phyloP scores from a whole-genome alignment of 108 stramenopile species.

The Schizochytrium sp. region DNA sequence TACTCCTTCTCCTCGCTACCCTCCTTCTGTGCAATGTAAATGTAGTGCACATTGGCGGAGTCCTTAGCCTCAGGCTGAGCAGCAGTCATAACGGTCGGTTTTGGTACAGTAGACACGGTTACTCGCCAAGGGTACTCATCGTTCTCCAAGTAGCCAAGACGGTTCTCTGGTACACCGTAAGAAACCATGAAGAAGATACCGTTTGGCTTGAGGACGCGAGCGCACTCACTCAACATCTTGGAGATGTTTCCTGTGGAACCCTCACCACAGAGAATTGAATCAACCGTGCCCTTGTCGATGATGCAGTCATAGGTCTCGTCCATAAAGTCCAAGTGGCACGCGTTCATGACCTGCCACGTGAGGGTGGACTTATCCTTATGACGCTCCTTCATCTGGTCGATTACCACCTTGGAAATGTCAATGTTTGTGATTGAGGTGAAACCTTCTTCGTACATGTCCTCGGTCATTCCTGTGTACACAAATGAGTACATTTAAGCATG shows the following conservation, averaged over 20 bases:
- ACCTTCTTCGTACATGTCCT: conserved; percentile 74
- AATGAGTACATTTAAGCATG: neutral
- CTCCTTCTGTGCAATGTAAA: conserved; percentile 80
- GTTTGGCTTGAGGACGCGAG: conserved; percentile 78
- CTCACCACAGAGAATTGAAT: conserved; percentile 81
- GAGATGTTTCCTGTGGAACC: conserved; percentile 81
- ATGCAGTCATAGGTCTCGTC: conserved; percentile 81
- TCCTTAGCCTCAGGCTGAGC: conserved; percentile 76
- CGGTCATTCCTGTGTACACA: conserved; percentile 60
- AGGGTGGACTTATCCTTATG: conserved; percentile 80
- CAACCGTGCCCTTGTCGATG: conserved; percentile 80
- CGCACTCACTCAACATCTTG: conserved; percentile 80
- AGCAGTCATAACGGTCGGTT: conserved; percentile 79
- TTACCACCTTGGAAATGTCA: conserved; percentile 77
- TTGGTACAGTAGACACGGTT: conserved; percentile 78
- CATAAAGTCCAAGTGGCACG: conserved; percentile 74
- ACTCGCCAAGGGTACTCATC: conserved; percentile 82
- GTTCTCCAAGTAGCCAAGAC: conserved; percentile 80
- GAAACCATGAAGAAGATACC: conserved; percentile 79
- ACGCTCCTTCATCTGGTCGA: conserved; percentile 79
- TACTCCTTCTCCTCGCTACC: conserved; percentile 16
- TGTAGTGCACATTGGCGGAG: conserved; percentile 79
- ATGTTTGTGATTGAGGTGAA: conserved; percentile 77
- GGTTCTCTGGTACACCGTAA: conserved; percentile 81
- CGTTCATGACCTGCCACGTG: conserved; percentile 71